A percentile compares a stretch with the other conserved stretches of the same genome.
Evolutionary conservation across 1,139 yeast genomes (phyloP).

Genomic region (Hyphopichia wangnamkhiaoensis): DNA sequence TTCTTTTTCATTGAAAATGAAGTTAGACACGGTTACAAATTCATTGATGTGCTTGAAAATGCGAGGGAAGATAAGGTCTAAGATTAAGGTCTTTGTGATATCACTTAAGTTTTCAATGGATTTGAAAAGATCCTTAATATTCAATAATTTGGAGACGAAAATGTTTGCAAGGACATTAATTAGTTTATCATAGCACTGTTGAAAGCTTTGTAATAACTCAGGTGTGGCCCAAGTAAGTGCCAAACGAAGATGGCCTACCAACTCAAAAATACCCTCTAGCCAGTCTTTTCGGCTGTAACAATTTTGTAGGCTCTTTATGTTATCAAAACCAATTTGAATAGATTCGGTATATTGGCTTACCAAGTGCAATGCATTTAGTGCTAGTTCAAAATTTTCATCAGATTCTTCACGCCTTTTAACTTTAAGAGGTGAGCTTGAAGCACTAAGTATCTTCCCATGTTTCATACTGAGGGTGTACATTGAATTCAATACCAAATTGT

Average conservation of each 20-base stretch:
- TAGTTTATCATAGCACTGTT: slow-evolving; percentile 24
- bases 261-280: slow-evolving; percentile 42
- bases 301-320: slow-evolving; percentile 18
- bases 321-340: slow-evolving; percentile 31
- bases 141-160: slow-evolving; percentile 30
- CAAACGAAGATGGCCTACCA: slow-evolving; percentile 35
- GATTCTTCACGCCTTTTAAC: slow-evolving; percentile 5
- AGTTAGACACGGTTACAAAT: slow-evolving; percentile 34
- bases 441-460: slow-evolving; percentile 41
- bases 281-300: slow-evolving; percentile 34
- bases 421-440: slow-evolving; percentile 33
- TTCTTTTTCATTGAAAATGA: slow-evolving; percentile 36
- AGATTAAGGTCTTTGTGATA: slow-evolving; percentile 27
- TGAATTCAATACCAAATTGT: slow-evolving; percentile 40
- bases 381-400: slow-evolving; percentile 22
- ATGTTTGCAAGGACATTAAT: slow-evolving; percentile 27
- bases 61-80: slow-evolving; percentile 38
- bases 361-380: slow-evolving; percentile 36
- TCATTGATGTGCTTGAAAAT: slow-evolving; percentile 40
- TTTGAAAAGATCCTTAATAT: slow-evolving; percentile 21
- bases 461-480: slow-evolving; percentile 31
- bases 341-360: slow-evolving; percentile 35
- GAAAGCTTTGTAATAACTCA: slow-evolving; percentile 19
- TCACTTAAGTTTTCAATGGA: slow-evolving; percentile 21
- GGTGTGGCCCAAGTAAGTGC: slow-evolving; percentile 27